phyloP scores from a whole-genome alignment of 1,284 basidiomycete genomes.

The Ustilago hordei region DNA sequence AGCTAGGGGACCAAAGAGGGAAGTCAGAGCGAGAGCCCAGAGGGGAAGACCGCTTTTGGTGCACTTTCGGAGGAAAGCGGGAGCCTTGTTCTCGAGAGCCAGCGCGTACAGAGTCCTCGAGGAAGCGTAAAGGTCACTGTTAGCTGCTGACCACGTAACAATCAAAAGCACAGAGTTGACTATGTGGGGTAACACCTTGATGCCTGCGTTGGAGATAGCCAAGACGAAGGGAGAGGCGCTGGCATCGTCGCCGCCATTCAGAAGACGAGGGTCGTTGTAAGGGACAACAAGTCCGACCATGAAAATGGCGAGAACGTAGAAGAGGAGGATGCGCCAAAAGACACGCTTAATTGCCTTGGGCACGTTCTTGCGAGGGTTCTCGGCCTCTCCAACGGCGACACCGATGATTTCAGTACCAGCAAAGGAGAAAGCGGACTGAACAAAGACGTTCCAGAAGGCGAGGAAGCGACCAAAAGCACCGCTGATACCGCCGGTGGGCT shows the following conservation, averaged over 20 bases:
- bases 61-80: slow-evolving; percentile 77
- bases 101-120: slow-evolving; percentile 82
- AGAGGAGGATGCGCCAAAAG: slow-evolving; percentile 70
- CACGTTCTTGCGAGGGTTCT: slow-evolving; percentile 69
- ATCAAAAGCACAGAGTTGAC: slow-evolving; percentile 83
- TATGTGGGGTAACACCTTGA: slow-evolving; percentile 69
- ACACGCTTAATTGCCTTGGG: slow-evolving; percentile 57
- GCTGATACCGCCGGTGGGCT: slow-evolving; percentile 66
- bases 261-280: slow-evolving; percentile 47
- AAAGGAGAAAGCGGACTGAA: slow-evolving; percentile 82
- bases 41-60: slow-evolving; percentile 81
- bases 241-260: slow-evolving; percentile 46
- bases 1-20: slow-evolving; percentile 77
- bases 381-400: slow-evolving; percentile 78
- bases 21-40: slow-evolving; percentile 77
- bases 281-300: slow-evolving; percentile 60
- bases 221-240: slow-evolving; percentile 65
- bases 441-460: slow-evolving; percentile 66
- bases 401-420: slow-evolving; percentile 86
- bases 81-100: slow-evolving; percentile 81
- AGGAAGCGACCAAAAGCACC: slow-evolving; percentile 75
- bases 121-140: slow-evolving; percentile 82
- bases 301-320: slow-evolving; percentile 71
- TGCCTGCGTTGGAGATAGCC: slow-evolving; percentile 70
- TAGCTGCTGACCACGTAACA: slow-evolving; percentile 86